These are phyloP conservation scores for Tuctoria greenei DNA, from an alignment of 176 grass and related monocot genomes.

Conservation along the genomic window DNA sequence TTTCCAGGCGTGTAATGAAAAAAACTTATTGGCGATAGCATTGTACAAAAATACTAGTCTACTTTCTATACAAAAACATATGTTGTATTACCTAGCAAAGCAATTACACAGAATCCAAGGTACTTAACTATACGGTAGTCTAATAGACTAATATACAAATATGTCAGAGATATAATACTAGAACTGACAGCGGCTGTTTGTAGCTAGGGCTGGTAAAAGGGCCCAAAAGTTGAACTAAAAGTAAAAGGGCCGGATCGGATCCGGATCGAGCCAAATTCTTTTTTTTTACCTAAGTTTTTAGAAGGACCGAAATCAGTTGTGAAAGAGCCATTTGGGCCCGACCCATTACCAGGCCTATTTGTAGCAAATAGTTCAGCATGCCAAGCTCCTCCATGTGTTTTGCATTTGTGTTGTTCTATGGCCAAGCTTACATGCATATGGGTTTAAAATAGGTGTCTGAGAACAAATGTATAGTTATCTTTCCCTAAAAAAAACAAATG, in stretches of 20 bases:
- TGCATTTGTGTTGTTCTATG: not conserved
- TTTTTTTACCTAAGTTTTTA: too few relatives aligned
- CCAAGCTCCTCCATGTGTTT: not conserved
- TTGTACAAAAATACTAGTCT: not conserved
- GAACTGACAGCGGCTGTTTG: slow-evolving; percentile 4
- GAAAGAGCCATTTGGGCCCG: too few relatives aligned
- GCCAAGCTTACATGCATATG: slow-evolving; percentile 8
- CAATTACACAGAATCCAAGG: not conserved
- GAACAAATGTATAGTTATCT: slow-evolving; percentile 19
- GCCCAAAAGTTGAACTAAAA: too few relatives aligned
- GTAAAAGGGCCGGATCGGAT: too few relatives aligned
- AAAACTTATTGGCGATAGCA: not conserved
- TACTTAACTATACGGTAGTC: not conserved
- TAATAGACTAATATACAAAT: not conserved
- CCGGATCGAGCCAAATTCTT: too few relatives aligned
- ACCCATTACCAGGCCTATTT: too few relatives aligned
- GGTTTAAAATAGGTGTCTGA: not conserved
- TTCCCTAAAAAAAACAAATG: not conserved
- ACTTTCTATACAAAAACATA: not conserved
- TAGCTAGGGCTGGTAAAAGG: too few relatives aligned
- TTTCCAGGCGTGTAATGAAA: not conserved
- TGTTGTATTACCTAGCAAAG: not conserved
- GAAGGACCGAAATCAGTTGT: too few relatives aligned
- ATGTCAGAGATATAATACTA: not conserved
- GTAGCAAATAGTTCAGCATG: slow-evolving; percentile 1